Evolutionary conservation across 1,139 yeast species (phyloP), one percentile per base, ranked within the genome.

Genomic region (Geotrichum reessii): DNA sequence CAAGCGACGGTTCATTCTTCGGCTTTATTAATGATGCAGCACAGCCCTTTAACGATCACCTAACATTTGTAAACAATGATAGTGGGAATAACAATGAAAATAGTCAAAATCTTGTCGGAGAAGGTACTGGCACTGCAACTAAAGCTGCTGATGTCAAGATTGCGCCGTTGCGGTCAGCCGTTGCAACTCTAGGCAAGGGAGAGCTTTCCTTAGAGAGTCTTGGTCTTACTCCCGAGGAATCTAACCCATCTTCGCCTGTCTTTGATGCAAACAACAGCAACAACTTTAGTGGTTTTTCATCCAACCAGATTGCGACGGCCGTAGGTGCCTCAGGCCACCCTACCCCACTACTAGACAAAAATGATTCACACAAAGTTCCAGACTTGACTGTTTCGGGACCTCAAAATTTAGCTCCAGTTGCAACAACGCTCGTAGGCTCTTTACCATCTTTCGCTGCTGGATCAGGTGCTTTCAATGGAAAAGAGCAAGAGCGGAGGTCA

Each of bases 151-250:
- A 71, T 22, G 79, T 81, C 21, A 82, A 78, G 54, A 87, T 87
- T 65, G 81, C 79, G 63, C 83, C 92, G 0, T 71, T 86, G 0
- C 75, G 84, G 48, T 62, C 69, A 2, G 65, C 71, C 77, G 81
- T 61, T 75, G 83, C 44, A 80, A 83, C 95, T 0, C 70, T 89
- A 63, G 96, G 96, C 0, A 77, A 79, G 58, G 96, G 96, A 1
- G 83, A 84, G 60, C 74, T 90, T 56, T 78, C 86, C 0, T 73
- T 90, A 19, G 85, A 82, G 55, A 81, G 81, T 49, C 77, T 85
- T 57, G 82, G 80, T 14, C 73, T 75, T 56, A 64, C 59, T 9
- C 64, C 63, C 47, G 66, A 63, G 11, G 65, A 62, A 48, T 48
- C 51, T 14, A 52, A 58, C 47, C 56, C 52, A 7, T 14, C 24